Base-by-base conservation (phyloP, 352 stramenopile genomes). In the Globisporangium spiculum region DNA sequence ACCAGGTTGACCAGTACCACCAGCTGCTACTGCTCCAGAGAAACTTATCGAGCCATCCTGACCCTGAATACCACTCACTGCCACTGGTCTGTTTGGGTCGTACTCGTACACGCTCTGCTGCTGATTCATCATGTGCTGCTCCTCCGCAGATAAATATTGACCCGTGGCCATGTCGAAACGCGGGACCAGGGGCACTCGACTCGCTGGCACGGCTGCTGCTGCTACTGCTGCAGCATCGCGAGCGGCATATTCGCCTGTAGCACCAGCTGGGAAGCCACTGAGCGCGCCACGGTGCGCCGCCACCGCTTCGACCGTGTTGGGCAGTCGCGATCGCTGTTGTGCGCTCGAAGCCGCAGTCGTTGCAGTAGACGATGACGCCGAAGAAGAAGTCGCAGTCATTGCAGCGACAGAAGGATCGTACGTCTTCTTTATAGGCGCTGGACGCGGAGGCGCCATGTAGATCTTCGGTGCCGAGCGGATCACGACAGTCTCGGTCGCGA, bases 101-200 rank as follows among this genome's bases (percentile, higher is more conserved):
- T 95, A 95, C 66, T 89, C 80, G 75, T 95, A 95, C 52, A 93
- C 87, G 56, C 83, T 92, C 68, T 95, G 87, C 72, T 95, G 87
- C 56, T 79, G 76, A 70, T 91, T 92, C 80, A 95, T 83, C 71
- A 92, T 84, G 34, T 89, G 72, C 75, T 92, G 85, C 67, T 95
- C 87, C 61, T 90, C 82, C 10, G 80, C 68, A 1, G 87, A 78
- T 36, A 95, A 34, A 5, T 91, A 62, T n/a, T 76, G 57, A 9
- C 87, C 87, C 7, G 87, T 93, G 5, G 79, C 72, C 78, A 92
- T 91, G 54, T 95, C 83, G 55, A 93, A 72, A 18, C 81, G 75
- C 44, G 83, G 78, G 24, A 87, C 67, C 1, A 44, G 56, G 8
- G 79, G 66, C 16, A 69, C 46, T 52, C 70, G 65, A n/a, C 62